Evolutionary conservation across 2,329 filamentous ascomycete species (phyloP), one percentile per base, ranked within the genome.

Genomic region (Fusarium sp.): DNA sequence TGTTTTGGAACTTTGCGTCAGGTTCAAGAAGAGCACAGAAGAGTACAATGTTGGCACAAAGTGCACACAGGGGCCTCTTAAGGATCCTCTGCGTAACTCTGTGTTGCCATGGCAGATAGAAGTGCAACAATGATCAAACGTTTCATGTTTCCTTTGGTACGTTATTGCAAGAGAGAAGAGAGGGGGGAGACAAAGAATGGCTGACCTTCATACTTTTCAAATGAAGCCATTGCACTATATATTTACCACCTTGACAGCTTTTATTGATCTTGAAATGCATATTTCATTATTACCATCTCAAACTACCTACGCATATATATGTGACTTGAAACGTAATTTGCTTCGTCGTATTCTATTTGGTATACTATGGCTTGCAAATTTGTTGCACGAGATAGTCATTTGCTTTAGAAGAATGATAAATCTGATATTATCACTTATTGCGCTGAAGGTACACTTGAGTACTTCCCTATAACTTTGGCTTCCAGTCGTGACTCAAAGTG

Each of bases 61-160:
- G 27, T 64, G 36, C 20, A 50, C 36, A 45, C 41, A 31, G 23
- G 50, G 43, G 31, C 27, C 18, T 52, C 40, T 37, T n/a, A 36
- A 42, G 35, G 17, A 15, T 43, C 18, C 33, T 33, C n/a, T 40
- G 66, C 42, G 49, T 41, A 50, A 69, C 66, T 50, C 10, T 42
- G 53, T 58, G 47, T 52, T 56, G 31, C 49, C 49, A 31, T 63
- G 58, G 43, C 23, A 58, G 58, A 63, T 47, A 18, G 36, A 51
- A 23, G 66, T 69, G 57, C 8, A 39, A 66, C 61, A 15, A 17
- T 11, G 35, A 40, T 45, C 42, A 47, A 43, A 50, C 31, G 66
- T 63, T 69, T 49, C 66, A 66, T 66, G 58, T 23, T 51, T 42
- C 10, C 31, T 51, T 42, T n/a, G n/a, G n/a, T n/a, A n/a, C n/a